Evolutionary conservation across 768 basidiomycete genomes (phyloP).

Genomic region (Chalciporus pseudorubinellus): DNA sequence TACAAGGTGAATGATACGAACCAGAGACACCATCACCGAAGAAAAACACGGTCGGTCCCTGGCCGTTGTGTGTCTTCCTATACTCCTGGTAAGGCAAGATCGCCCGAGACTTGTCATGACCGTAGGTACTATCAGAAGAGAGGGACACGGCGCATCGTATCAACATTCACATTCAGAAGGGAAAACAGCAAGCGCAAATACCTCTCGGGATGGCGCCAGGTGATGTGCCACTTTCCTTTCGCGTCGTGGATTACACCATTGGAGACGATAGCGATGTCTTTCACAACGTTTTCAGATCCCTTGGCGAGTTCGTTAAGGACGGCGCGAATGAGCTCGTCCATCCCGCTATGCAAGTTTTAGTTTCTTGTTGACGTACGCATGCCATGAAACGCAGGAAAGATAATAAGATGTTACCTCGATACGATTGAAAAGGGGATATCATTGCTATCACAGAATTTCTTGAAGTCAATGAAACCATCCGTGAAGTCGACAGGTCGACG

Average conservation of each 20-base stretch:
- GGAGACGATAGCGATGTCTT: slow-evolving; percentile 87
- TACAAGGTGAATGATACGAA: slow-evolving; percentile 34
- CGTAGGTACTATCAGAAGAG: slow-evolving; percentile 62
- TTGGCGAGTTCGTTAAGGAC: slow-evolving; percentile 78
- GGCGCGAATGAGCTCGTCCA: slow-evolving; percentile 91
- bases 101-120: slow-evolving; percentile 95
- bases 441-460: slow-evolving; percentile 74
- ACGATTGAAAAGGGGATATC: slow-evolving; percentile 91
- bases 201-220: slow-evolving; percentile 88
- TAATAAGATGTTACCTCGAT: slow-evolving; percentile 62
- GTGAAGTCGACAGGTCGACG: slow-evolving; percentile 12
- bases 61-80: slow-evolving; percentile 14
- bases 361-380: not conserved
- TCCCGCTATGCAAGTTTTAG: slow-evolving; percentile 57
- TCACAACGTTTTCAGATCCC: slow-evolving; percentile 51
- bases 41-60: slow-evolving; percentile 81
- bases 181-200: slow-evolving; percentile 25
- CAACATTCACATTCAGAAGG: not conserved
- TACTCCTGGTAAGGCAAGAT: slow-evolving; percentile 82
- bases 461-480: slow-evolving; percentile 82
- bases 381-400: not conserved
- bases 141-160: not conserved
- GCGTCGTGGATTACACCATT: slow-evolving; percentile 80
- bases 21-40: slow-evolving; percentile 98
- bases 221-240: slow-evolving; percentile 65